Evolutionary conservation across 2,329 filamentous ascomycete species (phyloP), one percentile per base, ranked within the genome.

Genomic region (Microascus cirrosus): DNA sequence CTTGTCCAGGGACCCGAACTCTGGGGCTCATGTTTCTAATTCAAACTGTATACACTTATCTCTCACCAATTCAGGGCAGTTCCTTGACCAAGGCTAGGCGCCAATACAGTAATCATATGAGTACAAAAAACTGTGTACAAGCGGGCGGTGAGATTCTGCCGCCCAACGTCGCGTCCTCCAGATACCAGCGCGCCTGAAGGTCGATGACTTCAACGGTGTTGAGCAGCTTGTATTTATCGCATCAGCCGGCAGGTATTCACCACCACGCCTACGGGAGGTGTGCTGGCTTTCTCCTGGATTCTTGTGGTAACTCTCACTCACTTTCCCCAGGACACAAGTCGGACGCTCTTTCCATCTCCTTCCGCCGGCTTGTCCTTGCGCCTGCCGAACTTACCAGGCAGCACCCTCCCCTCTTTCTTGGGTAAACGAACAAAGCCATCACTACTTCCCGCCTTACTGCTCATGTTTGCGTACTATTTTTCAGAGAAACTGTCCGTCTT

Each of bases 111-210:
- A 32, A 32, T 7, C 18, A 6, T n/a, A 13, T 18, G 39, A 8
- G 39, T 45, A 3, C 15, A 7, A 50, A 22, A 50, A n/a, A 50
- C 45, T 1, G 45, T 50, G n/a, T 12, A 50, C n/a, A 50, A 22
- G 4, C 8, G 53, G 53, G 53, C 53, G 53, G 53, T 54, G 53
- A 54, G 53, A 54, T 54, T 54, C 53, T 54, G 53, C 53, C 53
- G 4, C 18, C 20, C 20, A n/a, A 34, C n/a, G 51, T 54, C 53
- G 53, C 53, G 53, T 54, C 53, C 28, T 36, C 10, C 28, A 5
- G 20, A 6, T 6, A 12, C 45, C 22, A 20, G 20, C 45, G 45
- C 45, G 45, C 45, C 20, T 50, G 20, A 6, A 50, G n/a, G 5
- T 24, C 22, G 45, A 50, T 24, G 45, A 50, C 45, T 50, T 20